phyloP scores from a whole-genome alignment of 208 protist species.

The Herpetomonas muscarum region DNA sequence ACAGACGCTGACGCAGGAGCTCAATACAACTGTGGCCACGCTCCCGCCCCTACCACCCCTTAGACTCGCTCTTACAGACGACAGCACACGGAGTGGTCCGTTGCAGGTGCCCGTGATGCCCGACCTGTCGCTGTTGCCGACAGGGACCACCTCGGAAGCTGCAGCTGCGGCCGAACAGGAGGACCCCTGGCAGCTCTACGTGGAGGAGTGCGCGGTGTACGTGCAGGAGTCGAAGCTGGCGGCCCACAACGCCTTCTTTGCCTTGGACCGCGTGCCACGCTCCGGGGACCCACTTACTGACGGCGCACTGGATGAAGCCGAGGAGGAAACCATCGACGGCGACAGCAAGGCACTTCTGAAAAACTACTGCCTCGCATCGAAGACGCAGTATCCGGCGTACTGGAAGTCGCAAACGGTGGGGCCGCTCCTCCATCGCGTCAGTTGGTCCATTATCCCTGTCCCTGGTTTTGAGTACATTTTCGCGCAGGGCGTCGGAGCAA shows the following conservation, averaged over 20 bases:
- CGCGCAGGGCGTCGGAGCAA: slow-evolving; percentile 61
- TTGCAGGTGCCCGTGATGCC: neutral
- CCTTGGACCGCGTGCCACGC: slow-evolving; percentile 53
- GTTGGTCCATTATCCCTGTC: slow-evolving; percentile 43
- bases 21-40: slow-evolving; percentile 10
- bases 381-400: slow-evolving; percentile 17
- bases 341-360: slow-evolving; percentile 42
- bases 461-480: slow-evolving; percentile 59
- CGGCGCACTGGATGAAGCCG: slow-evolving; percentile 51
- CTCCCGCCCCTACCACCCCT: neutral
- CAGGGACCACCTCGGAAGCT: neutral
- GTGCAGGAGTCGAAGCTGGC: slow-evolving; percentile 36
- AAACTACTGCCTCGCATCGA: slow-evolving; percentile 35
- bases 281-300: slow-evolving; percentile 63
- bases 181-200: slow-evolving; percentile 58
- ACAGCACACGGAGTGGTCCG: neutral
- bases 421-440: slow-evolving; percentile 43
- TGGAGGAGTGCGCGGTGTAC: slow-evolving; percentile 56
- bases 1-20: slow-evolving; percentile 11
- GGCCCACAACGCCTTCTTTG: slow-evolving; percentile 52
- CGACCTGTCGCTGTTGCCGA: neutral
- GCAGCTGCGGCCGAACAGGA: neutral
- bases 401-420: slow-evolving; percentile 52
- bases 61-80: neutral
- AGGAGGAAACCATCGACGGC: slow-evolving; percentile 24